Conservation (phyloP, 2,329 filamentous ascomycete genomes). For the Metarhizium rileyi region DNA sequence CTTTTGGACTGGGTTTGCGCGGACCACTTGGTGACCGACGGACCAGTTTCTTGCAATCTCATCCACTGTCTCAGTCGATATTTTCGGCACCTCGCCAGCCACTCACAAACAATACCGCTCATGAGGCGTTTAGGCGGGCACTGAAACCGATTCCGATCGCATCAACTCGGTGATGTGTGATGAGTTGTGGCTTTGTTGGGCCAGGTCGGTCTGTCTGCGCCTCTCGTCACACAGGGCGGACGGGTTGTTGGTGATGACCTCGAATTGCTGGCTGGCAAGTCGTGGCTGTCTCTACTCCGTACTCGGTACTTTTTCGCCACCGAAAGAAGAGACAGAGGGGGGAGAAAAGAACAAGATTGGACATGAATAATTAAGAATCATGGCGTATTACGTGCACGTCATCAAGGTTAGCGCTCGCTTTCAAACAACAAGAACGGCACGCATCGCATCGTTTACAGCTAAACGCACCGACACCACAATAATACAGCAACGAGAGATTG, state of each 20-base stretch:
- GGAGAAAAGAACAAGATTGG: no score
- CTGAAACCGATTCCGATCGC: background rate
- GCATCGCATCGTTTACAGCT: no score
- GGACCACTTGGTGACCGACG: background rate
- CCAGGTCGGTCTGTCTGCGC: background rate
- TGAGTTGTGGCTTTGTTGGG: background rate
- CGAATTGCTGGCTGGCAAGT: background rate
- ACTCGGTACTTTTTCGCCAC: no score
- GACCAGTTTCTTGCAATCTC: background rate
- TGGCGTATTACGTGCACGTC: no score
- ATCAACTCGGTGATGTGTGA: background rate
- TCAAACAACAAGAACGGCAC: no score
- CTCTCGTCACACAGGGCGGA: background rate
- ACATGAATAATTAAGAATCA: no score
- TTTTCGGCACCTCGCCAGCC: background rate
- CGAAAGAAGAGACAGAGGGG: no score
- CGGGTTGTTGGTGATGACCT: background rate
- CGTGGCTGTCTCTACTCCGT: background rate
- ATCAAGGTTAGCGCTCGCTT: no score
- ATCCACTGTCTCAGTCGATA: background rate
- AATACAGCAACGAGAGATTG: no score
- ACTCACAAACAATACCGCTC: background rate
- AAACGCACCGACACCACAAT: no score
- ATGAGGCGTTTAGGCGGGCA: background rate
- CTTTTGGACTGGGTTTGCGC: background rate